Conservation (phyloP, 495 filamentous ascomycete genomes). For the Xylaria bambusicola region DNA sequence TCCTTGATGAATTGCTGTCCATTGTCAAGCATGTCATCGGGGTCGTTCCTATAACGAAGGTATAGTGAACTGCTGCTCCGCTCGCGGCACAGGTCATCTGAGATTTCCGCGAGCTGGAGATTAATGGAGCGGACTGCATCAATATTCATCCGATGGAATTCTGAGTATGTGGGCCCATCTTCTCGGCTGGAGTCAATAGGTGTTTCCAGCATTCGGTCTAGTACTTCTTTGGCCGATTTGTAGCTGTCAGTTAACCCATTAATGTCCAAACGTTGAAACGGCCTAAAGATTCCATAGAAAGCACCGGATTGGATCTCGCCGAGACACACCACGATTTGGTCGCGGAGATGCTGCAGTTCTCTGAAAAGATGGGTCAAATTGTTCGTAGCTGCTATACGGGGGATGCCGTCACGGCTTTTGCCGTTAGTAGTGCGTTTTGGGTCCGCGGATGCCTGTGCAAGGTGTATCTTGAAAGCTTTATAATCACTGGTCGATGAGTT, state of each 20-base stretch:
- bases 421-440: background rate
- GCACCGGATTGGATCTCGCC: background rate
- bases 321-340: slow-evolving; percentile 16
- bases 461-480: slow-evolving; percentile 17
- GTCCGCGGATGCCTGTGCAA: background rate
- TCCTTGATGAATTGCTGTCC: background rate
- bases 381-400: background rate
- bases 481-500: slow-evolving; percentile 21
- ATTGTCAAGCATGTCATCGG: background rate
- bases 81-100: background rate
- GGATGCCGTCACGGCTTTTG: background rate
- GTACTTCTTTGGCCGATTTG: background rate
- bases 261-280: background rate
- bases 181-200: slow-evolving; percentile 15
- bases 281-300: background rate
- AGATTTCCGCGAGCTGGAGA: slow-evolving; percentile 17
- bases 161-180: slow-evolving; percentile 17
- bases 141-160: slow-evolving; percentile 21
- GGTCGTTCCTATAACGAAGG: background rate
- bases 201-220: slow-evolving; percentile 17
- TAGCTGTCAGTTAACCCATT: background rate
- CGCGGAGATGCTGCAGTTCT: slow-evolving; percentile 24
- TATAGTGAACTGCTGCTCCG: background rate
- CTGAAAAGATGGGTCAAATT: slow-evolving; percentile 14
- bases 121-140: slow-evolving; percentile 20